Evolutionary conservation across 1,139 yeast species (phyloP), one percentile per base, ranked within the genome.

Genomic region (Yamadazyma dendronema): DNA sequence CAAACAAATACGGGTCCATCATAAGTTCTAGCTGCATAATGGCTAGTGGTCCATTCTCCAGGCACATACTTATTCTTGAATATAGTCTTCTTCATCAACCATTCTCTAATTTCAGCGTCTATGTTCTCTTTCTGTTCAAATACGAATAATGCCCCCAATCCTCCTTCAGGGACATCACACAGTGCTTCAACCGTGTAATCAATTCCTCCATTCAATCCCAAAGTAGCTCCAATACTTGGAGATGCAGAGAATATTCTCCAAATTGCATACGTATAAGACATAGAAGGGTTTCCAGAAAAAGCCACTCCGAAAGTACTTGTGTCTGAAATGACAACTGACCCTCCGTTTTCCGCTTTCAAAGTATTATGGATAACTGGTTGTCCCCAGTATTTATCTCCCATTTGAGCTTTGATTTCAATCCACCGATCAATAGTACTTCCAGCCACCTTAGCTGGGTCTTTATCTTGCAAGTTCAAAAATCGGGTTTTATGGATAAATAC

Each of bases 1-100:
- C 52, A 48, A 5, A 47, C 44, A 33, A 43, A 43, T 3, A 39
- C 36, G 4, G 43, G 46, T n/a, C 40, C 34, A 17, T 35, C 36
- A 28, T 38, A 47, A 15, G 35, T 41, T 34, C 50, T 43, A 3
- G 36, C 33, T 9, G 36, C 31, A 25, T 17, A 17, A 9, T 33
- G 33, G 8, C 23, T 25, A 9, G 27, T 28, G 6, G 31, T 17
- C 46, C 47, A 45, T 3, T 36, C 30, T 14, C 36, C 24, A 2
- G 50, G 44, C 13, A 24, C 34, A 28, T 46, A 44, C 11, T 33
- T 31, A 4, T 28, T 26, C n/a, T 31, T 38, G 13, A 30, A 28
- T 16, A 24, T 8, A 3, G 13, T 26, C n/a, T 15, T 36, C 11
- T 28, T 21, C 3, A 29, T 8, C 15, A 31, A 33, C 52, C 52